A percentile compares a stretch with the other conserved stretches of the same genome.
Evolutionary conservation across 192 early-diverging fungal genomes (phyloP).

Genomic region (Dissophora ornata): DNA sequence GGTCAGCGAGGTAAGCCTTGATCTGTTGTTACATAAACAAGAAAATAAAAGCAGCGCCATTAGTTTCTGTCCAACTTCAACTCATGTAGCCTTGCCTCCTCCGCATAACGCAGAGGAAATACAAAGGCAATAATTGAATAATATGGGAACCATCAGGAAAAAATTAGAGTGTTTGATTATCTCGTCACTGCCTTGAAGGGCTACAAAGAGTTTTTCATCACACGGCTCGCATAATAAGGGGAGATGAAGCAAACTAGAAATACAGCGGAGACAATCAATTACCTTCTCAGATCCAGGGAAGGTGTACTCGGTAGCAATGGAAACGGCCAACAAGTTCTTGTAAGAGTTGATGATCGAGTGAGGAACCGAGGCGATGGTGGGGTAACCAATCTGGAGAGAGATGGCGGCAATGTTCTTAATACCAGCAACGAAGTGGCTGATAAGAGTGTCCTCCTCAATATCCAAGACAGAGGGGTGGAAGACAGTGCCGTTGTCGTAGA

Average conservation of each 20-base stretch:
- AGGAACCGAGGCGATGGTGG: slow-evolving; percentile 88
- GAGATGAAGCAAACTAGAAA: neutral
- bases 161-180: slow-evolving; percentile 77
- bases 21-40: slow-evolving; percentile 61
- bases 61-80: slow-evolving; percentile 1
- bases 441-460: slow-evolving; percentile 80
- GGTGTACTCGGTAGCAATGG: slow-evolving; percentile 90
- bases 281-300: slow-evolving; percentile 89
- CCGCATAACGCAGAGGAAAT: too few species aligned
- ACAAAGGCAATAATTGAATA: neutral
- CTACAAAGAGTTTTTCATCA: slow-evolving; percentile 58
- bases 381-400: slow-evolving; percentile 84
- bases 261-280: slow-evolving; percentile 17
- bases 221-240: slow-evolving; percentile 38
- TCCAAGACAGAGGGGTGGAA: slow-evolving; percentile 93
- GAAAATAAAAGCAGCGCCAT: neutral
- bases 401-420: slow-evolving; percentile 82
- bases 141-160: slow-evolving; percentile 70
- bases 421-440: slow-evolving; percentile 74
- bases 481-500: slow-evolving; percentile 91
- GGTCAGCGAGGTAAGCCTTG: slow-evolving; percentile 95
- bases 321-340: slow-evolving; percentile 96
- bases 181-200: slow-evolving; percentile 53
- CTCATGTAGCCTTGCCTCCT: neutral
- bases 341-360: slow-evolving; percentile 97